Conservation (phyloP, 1,139 yeast genomes). For the Debaryomycetaceae sp. region DNA sequence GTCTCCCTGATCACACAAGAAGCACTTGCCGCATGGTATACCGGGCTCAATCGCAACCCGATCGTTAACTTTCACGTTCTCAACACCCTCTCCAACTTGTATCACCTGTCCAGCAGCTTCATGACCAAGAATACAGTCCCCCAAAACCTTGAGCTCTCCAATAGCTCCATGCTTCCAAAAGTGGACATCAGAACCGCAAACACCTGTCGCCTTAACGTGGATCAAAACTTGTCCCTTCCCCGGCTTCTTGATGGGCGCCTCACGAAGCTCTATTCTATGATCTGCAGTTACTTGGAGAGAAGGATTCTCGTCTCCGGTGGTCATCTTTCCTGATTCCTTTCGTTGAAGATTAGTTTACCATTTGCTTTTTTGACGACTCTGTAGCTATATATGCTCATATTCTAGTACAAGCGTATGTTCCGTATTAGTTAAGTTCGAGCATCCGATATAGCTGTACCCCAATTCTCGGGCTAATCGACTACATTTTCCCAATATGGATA, state of each 20-base stretch:
- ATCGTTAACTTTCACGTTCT: slow-evolving; percentile 25
- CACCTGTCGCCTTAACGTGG: slow-evolving; percentile 43
- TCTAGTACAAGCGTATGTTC: too few relatives aligned
- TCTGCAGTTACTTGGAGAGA: slow-evolving; percentile 27
- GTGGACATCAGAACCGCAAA: slow-evolving; percentile 35
- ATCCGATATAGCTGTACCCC: too few relatives aligned
- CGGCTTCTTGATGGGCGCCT: slow-evolving; percentile 2
- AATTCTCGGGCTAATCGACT: not conserved
- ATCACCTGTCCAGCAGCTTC: slow-evolving; percentile 30
- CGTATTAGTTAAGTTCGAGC: too few relatives aligned
- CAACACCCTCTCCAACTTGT: slow-evolving; percentile 26
- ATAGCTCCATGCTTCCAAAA: slow-evolving; percentile 31
- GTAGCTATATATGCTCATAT: too few relatives aligned
- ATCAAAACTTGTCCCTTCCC: slow-evolving; percentile 49
- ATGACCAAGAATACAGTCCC: slow-evolving; percentile 28
- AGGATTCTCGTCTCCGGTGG: slow-evolving; percentile 15
- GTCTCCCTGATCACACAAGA: slow-evolving; percentile 24
- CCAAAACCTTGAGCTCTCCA: slow-evolving; percentile 26
- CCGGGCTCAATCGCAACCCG: slow-evolving; percentile 27
- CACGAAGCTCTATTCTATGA: slow-evolving; percentile 25
- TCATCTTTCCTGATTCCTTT: not conserved
- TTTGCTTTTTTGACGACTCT: too few relatives aligned
- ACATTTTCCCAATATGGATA: not conserved
- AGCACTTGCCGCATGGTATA: slow-evolving; percentile 27
- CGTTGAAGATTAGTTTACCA: too few relatives aligned